These are phyloP conservation scores for Colletotrichum abscissum DNA, from an alignment of 2,329 filamentous ascomycete species.

Conservation along the genomic window DNA sequence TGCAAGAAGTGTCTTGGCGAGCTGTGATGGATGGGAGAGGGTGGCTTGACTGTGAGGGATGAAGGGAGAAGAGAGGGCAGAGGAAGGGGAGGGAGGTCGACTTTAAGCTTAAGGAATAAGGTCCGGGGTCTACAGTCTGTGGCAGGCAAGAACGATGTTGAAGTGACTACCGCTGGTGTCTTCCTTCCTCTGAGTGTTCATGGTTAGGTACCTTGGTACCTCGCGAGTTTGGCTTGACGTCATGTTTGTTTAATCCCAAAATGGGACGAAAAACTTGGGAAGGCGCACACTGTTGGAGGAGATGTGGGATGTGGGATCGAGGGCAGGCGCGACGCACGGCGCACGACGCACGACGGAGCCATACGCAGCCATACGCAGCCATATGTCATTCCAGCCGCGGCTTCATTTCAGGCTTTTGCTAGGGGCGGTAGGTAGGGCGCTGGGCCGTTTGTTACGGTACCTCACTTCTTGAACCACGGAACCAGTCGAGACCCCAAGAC, in stretches of 20 bases:
- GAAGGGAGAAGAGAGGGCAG: neutral
- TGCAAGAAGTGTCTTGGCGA: constrained; percentile 24
- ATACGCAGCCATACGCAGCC: neutral
- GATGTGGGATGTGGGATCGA: neutral
- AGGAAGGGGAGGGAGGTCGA: neutral
- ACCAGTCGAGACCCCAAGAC: neutral
- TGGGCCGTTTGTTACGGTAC: too few relatives aligned
- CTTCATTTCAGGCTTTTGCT: neutral
- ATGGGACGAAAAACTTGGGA: neutral
- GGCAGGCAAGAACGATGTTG: neutral
- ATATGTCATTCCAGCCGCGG: constrained; percentile 20
- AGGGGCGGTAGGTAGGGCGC: neutral
- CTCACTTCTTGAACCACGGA: neutral
- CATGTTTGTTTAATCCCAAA: constrained; percentile 18
- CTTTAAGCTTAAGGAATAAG: constrained; percentile 29
- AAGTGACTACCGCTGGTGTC: neutral
- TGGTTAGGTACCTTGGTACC: neutral
- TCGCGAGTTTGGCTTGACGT: constrained; percentile 17
- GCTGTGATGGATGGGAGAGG: constrained; percentile 18
- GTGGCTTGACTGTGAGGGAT: constrained; percentile 4
- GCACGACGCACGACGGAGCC: too few relatives aligned
- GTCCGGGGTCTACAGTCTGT: neutral
- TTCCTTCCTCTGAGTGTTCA: too few relatives aligned
- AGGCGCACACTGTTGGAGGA: neutral
- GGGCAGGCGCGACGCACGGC: neutral